Evolutionary conservation across 257 asterid genomes (phyloP).

Genomic region (Solanum chmielewskii): DNA sequence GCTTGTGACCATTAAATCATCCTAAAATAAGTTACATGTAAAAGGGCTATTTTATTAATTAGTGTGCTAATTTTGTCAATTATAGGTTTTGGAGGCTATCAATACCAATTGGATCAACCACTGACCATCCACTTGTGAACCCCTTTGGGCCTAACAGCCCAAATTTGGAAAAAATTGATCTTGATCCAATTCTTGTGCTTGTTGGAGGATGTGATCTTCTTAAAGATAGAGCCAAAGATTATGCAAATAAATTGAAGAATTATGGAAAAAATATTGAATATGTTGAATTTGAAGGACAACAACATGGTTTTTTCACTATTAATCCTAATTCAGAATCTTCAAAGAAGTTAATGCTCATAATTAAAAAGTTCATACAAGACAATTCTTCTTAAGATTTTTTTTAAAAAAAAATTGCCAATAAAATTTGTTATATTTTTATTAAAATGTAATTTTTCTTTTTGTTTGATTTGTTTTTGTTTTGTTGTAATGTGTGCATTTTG

Average conservation of each 20-base stretch:
- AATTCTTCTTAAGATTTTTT: conserved; percentile 10
- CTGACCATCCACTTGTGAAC: conserved; percentile 53
- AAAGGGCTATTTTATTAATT: neutral
- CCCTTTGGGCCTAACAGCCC: conserved; percentile 62
- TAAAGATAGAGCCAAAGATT: conserved; percentile 48
- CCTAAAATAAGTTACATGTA: neutral
- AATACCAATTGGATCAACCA: conserved; percentile 39
- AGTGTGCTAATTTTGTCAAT: neutral
- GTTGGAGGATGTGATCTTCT: conserved; percentile 52
- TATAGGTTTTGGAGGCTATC: conserved; percentile 63
- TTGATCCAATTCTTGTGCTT: conserved; percentile 48
- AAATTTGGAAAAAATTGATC: conserved; percentile 18
- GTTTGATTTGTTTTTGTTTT: too few species aligned
- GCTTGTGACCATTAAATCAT: rapidly evolving
- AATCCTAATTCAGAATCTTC: conserved; percentile 40
- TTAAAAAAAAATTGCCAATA: neutral
- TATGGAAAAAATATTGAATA: conserved; percentile 54
- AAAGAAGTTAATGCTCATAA: conserved; percentile 25
- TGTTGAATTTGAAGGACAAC: conserved; percentile 67
- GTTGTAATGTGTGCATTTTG: neutral
- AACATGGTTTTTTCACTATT: conserved; percentile 67
- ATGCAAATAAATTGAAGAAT: conserved; percentile 26
- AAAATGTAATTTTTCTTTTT: neutral
- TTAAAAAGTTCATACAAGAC: conserved; percentile 29
- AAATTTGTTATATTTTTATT: neutral